phyloP scores from a whole-genome alignment of 495 filamentous ascomycete species.

The Rostrohypoxylon terebratum region DNA sequence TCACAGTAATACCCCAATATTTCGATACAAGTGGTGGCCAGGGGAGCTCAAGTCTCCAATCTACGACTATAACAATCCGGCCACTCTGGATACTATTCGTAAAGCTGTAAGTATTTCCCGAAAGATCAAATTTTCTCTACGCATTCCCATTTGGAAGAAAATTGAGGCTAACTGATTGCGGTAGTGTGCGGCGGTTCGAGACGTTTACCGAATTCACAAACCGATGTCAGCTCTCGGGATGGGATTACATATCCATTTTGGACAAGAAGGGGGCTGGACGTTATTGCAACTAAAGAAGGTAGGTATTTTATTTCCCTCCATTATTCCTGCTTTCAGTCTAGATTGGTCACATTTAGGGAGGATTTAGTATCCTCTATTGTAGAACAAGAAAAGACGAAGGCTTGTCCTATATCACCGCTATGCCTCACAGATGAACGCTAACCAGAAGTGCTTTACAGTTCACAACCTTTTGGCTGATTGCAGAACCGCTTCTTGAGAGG shows the following conservation, averaged over 20 bases:
- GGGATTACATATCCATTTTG: constrained; percentile 41
- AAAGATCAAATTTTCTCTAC: background rate
- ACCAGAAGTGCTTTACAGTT: constrained; percentile 21
- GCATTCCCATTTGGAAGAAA: background rate
- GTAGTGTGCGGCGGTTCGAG: constrained; percentile 32
- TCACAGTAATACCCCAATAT: background rate
- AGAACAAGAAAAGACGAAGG: background rate
- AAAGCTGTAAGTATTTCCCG: constrained; percentile 28
- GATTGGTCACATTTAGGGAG: background rate
- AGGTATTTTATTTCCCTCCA: constrained; percentile 4
- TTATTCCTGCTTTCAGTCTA: background rate
- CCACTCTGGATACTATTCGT: background rate
- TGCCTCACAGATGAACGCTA: background rate
- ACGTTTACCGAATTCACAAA: constrained; percentile 40
- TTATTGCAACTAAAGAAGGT: constrained; percentile 44
- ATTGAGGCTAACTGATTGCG: constrained; percentile 12
- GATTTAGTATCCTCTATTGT: no score
- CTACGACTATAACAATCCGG: constrained; percentile 25
- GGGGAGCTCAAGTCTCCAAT: constrained; percentile 36
- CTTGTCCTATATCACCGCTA: background rate
- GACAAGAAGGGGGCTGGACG: constrained; percentile 34
- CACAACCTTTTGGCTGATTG: constrained; percentile 25
- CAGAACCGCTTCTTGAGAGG: constrained; percentile 8
- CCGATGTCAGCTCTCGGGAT: background rate
- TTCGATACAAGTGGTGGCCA: constrained; percentile 34